Conservation (phyloP, 306 rosid genomes). For the Prunus campanulata region DNA sequence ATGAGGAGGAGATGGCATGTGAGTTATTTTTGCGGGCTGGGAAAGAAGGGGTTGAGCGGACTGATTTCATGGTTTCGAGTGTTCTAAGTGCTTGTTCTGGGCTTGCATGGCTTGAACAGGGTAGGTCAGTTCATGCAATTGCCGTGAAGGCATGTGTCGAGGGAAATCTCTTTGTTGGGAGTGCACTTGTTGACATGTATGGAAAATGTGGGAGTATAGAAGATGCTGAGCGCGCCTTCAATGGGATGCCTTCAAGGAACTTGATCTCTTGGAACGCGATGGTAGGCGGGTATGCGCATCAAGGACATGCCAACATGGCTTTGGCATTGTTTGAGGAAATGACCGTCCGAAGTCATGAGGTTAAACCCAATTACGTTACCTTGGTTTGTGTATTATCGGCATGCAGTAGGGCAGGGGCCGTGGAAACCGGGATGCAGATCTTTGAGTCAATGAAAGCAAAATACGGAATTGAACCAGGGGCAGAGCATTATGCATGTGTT, state of each 20-base stretch:
- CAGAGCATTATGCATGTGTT: constrained; percentile 83
- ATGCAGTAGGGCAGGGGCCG: constrained; percentile 76
- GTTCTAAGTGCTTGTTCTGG: constrained; percentile 79
- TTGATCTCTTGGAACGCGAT: constrained; percentile 70
- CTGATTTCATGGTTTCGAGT: constrained; percentile 76
- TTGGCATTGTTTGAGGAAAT: constrained; percentile 61
- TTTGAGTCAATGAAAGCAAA: constrained; percentile 61
- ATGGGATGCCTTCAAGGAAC: constrained; percentile 60
- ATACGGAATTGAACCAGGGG: constrained; percentile 59
- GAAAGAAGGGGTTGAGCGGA: constrained; percentile 52
- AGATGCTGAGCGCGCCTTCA: constrained; percentile 56
- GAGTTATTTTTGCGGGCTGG: constrained; percentile 49
- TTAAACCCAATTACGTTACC: constrained; percentile 59
- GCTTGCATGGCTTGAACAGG: constrained; percentile 69
- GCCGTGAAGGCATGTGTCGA: constrained; percentile 67
- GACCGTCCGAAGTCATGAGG: constrained; percentile 23
- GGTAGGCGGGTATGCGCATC: constrained; percentile 73
- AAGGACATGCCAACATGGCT: constrained; percentile 67
- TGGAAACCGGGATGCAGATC: constrained; percentile 63
- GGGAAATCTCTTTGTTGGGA: constrained; percentile 72
- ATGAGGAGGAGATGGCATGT: constrained; percentile 79
- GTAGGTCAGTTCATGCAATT: constrained; percentile 71
- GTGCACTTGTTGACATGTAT: constrained; percentile 84
- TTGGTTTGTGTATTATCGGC: constrained; percentile 75
- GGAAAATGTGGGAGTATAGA: constrained; percentile 81